Evolutionary conservation across 2,329 filamentous ascomycete genomes (phyloP), one percentile per base, ranked within the genome.

Genomic region (Corynespora cassiicola): DNA sequence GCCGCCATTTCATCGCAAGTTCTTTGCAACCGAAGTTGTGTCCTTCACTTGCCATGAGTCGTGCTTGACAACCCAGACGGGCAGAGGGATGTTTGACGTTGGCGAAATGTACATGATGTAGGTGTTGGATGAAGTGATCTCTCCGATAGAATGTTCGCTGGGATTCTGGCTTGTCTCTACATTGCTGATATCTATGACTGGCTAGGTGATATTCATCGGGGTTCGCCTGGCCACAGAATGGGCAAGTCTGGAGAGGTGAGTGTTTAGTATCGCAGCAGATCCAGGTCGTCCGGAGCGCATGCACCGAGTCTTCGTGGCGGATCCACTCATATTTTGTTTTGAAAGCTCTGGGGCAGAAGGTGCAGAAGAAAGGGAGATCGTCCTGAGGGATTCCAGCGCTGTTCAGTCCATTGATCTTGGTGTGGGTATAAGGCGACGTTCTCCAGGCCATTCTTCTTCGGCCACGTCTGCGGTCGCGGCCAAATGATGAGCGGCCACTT

Each of bases 291-390:
- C 62, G 58, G n/a, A 66, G 57, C 9, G 61, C 64, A 29, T 68
- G 64, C 4, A 66, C 63, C 2, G 63, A 66, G 28, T 68, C 63
- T 41, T 66, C 64, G 25, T 68, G 64, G 6, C 64, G 56, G n/a
- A 63, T 51, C 64, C 64, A 68, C 42, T 66, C 61, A 29, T 66
- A 66, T 23, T 66, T 68, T 4, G 61, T 65, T 26, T 62, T 63
- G 50, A 66, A 68, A 3, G 64, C 59, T 22, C 62, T 52, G 3
- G 59, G 59, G 29, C 64, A 68, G 32, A 66, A 68, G 2, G 64
- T 68, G 36, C 64, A 68, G 31, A 60, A 65, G 42, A 65, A 68
- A 6, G 61, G 56, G 3, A 66, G 43, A n/a, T 64, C 57, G 31
- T 61, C 45, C 21, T 59, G 52, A 28, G 56, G 55, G 6, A 58